Base-by-base conservation (phyloP, 192 early-diverging fungal species). In the Backusella mclennaniae region DNA sequence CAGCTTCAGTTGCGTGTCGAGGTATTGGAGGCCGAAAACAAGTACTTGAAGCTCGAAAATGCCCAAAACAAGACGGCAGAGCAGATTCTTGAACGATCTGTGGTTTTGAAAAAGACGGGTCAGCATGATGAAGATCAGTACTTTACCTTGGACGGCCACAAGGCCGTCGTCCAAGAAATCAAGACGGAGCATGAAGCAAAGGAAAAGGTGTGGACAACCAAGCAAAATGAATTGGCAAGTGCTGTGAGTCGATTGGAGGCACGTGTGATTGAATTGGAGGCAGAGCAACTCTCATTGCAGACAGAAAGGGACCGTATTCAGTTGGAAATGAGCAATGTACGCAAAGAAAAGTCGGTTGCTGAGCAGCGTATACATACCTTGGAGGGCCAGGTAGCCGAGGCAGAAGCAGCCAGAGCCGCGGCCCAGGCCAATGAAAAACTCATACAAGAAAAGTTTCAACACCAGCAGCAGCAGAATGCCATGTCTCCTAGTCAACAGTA, bases 1-100 rank as follows among this genome's bases (percentile, higher is more conserved):
- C 88, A 92, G 67, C 79, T 93, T 23, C 87, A 87, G 56, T 73
- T 90, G 38, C 85, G 90, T 21, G 84, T 93, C 41, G 91, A 92
- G 35, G 86, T 90, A 63, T 84, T 92, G 8, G 88, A 93, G 69
- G 90, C 91, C 0, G 91, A 94, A 74, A 94, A 94, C 71, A 87
- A 87, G 39, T 81, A 89, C 29, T 81, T 94, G 39, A 90, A 91
- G 39, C 80, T 91, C 0, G 88, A 93, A 73, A 87, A 89, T 63
- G 86, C 84, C 23, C 90, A 94, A 71, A 89, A 88, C 42, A 89
- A 87, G 68, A 73, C 53, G 23, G 88, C 87, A 1, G 84, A 90
- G 35, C 88, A 89, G 67, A 84, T 91, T 79, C 69, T 91, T 0
- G 88, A 87, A 33, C 73, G 80, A 23, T 79, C 78, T 0, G 5